Evolutionary conservation across 495 filamentous ascomycete species (phyloP).

Genomic region (Penicillium coffeae): DNA sequence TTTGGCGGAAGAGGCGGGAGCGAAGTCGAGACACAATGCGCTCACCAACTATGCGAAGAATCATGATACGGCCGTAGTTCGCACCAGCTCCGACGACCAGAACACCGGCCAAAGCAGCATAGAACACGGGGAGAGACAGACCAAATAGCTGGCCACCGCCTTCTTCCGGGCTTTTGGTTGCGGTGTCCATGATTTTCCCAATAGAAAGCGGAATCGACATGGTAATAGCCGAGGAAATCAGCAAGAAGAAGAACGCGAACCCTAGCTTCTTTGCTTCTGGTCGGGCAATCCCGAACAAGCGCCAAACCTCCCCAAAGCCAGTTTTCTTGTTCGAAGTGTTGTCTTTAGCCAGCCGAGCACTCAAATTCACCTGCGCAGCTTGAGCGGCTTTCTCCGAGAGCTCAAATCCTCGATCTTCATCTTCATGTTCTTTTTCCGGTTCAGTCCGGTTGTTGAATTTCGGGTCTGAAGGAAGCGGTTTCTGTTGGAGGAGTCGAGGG

Average conservation of each 20-base stretch:
- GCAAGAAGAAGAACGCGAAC: slow-evolving; percentile 74
- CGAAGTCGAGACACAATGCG: slow-evolving; percentile 86
- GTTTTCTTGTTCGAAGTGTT: slow-evolving; percentile 59
- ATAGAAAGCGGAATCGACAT: slow-evolving; percentile 96
- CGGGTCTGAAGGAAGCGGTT: slow-evolving; percentile 18
- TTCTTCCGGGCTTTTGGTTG: slow-evolving; percentile 54
- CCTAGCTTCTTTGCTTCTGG: slow-evolving; percentile 78
- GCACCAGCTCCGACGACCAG: slow-evolving; percentile 72
- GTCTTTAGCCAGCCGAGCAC: slow-evolving; percentile 80
- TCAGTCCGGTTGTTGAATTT: slow-evolving; percentile 9
- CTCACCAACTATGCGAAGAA: slow-evolving; percentile 93
- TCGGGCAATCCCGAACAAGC: slow-evolving; percentile 81
- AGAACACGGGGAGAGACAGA: slow-evolving; percentile 70
- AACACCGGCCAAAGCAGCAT: slow-evolving; percentile 65
- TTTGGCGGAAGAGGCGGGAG: slow-evolving; percentile 83
- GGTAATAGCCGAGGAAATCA: slow-evolving; percentile 83
- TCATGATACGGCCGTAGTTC: slow-evolving; percentile 91
- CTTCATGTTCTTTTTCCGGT: slow-evolving; percentile 38
- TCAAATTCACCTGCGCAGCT: slow-evolving; percentile 86
- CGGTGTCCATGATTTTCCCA: slow-evolving; percentile 88
- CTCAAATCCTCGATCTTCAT: slow-evolving; percentile 57
- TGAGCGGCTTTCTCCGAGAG: slow-evolving; percentile 75
- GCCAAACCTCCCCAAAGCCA: slow-evolving; percentile 73
- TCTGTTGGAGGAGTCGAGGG: slow-evolving; percentile 23
- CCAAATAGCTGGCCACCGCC: slow-evolving; percentile 62